A percentile compares a stretch with the other conserved stretches of the same genome.
Evolutionary conservation across 176 grass and related monocot genomes (phyloP).

Genomic region (Alloteropsis semialata): DNA sequence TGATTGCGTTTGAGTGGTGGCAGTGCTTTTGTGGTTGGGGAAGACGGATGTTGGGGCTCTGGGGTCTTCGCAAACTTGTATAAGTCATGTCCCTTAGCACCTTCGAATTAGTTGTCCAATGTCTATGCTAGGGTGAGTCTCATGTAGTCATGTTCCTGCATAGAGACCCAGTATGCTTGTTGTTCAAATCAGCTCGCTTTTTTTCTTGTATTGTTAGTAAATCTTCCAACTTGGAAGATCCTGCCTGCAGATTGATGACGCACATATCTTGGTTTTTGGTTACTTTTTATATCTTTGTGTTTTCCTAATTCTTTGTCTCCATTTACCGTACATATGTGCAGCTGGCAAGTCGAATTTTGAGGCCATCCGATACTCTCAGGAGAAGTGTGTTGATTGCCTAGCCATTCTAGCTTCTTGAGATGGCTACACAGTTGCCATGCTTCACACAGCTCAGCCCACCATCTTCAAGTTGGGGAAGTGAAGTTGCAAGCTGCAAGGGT

Average conservation of each 20-base stretch:
- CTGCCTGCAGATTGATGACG: neutral
- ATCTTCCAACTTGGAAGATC: neutral
- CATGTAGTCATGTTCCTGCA: neutral
- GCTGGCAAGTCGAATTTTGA: neutral
- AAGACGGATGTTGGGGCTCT: neutral
- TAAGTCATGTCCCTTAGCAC: too few relatives aligned
- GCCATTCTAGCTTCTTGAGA: constrained; percentile 11
- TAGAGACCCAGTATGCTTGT: too few relatives aligned
- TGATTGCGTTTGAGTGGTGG: neutral
- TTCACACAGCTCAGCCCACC: constrained; percentile 51
- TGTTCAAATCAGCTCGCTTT: too few relatives aligned
- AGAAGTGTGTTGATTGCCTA: neutral
- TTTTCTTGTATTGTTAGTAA: too few relatives aligned
- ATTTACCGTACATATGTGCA: neutral
- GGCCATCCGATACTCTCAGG: neutral
- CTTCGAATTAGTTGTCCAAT: neutral
- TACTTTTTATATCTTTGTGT: neutral
- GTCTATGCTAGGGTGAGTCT: neutral
- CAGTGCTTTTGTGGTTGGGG: too few relatives aligned
- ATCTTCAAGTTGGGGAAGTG: constrained; percentile 19
- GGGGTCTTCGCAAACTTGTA: neutral
- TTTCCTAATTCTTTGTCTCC: neutral
- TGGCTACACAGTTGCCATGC: constrained; percentile 62
- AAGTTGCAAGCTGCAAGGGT: neutral
- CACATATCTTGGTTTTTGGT: neutral